Evolutionary conservation across 306 rosid species (phyloP).

Genomic region (Pyrus communis): DNA sequence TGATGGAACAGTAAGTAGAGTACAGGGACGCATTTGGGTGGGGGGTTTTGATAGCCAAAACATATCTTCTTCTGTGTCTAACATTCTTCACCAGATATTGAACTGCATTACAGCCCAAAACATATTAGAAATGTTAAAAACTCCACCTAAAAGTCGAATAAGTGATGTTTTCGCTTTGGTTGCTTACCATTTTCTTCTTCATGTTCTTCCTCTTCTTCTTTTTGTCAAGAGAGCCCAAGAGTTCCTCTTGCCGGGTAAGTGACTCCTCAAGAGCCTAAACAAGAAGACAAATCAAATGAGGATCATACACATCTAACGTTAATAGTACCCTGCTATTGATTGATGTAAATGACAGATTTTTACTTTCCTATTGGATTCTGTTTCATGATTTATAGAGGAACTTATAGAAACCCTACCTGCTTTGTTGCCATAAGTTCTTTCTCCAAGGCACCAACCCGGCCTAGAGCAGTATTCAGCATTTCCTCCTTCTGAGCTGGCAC

Average conservation of each 20-base stretch:
- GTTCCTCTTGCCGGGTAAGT: conserved; percentile 49
- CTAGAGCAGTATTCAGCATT: conserved; percentile 45
- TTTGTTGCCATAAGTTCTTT: conserved; percentile 53
- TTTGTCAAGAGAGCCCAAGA: conserved; percentile 54
- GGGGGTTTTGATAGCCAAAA: background rate
- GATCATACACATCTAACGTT: background rate
- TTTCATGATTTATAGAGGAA: background rate
- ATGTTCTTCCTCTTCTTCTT: conserved; percentile 56
- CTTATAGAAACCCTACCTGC: conserved; percentile 41
- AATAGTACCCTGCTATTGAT: too few relatives aligned
- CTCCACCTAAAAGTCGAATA: background rate
- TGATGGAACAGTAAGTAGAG: background rate
- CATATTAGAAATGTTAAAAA: background rate
- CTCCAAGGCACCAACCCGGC: conserved; percentile 55
- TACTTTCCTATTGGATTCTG: background rate
- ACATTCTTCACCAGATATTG: conserved; percentile 25
- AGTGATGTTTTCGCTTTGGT: background rate
- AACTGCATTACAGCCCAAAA: conserved; percentile 39
- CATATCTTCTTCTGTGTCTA: background rate
- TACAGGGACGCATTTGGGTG: conserved; percentile 11
- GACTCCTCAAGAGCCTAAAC: conserved; percentile 68
- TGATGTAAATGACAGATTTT: background rate
- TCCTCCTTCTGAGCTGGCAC: conserved; percentile 74
- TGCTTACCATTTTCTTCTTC: conserved; percentile 51
- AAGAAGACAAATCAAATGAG: background rate